phyloP scores from a whole-genome alignment of 352 stramenopile genomes.

The Chrysophaeum taylorii region DNA sequence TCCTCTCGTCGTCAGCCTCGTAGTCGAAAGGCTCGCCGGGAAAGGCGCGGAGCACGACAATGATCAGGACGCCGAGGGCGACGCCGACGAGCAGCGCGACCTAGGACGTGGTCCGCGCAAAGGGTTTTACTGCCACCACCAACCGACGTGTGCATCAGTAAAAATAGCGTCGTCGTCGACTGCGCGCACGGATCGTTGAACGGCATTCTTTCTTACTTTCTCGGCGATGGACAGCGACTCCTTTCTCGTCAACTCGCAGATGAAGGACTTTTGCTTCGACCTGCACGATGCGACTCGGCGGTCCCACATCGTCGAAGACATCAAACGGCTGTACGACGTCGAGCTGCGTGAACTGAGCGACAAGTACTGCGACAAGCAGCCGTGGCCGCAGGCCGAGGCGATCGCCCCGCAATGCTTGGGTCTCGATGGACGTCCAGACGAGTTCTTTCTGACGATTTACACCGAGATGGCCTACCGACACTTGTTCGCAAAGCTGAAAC shows the following conservation, averaged over 20 bases:
- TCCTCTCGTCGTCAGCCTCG: constrained; percentile 16
- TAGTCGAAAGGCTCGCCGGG: constrained; percentile 55
- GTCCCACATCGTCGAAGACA: constrained; percentile 17
- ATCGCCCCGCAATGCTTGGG: constrained; percentile 49
- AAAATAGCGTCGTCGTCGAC: no score
- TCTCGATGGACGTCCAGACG: constrained; percentile 53
- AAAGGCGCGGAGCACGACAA: constrained; percentile 40
- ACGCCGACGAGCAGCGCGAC: constrained; percentile 37
- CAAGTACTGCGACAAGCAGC: constrained; percentile 49
- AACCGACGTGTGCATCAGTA: no score
- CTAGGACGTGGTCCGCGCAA: no score
- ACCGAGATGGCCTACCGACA: constrained; percentile 91
- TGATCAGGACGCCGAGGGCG: constrained; percentile 38
- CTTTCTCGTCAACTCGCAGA: constrained; percentile 12
- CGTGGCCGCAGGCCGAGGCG: constrained; percentile 77
- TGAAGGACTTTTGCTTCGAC: constrained; percentile 61
- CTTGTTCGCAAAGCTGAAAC: constrained; percentile 83
- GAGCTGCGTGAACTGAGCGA: constrained; percentile 45
- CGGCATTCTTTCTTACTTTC: no score
- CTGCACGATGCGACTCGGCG: constrained; percentile 45
- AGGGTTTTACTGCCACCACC: no score
- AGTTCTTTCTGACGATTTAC: constrained; percentile 87
- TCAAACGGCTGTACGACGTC: constrained; percentile 39
- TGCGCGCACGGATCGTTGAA: no score
- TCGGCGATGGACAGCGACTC: no score